A percentile compares a stretch with the other conserved stretches of the same genome.
Evolutionary conservation across 2,329 filamentous ascomycete genomes (phyloP).

Genomic region (Penicillium sp.): DNA sequence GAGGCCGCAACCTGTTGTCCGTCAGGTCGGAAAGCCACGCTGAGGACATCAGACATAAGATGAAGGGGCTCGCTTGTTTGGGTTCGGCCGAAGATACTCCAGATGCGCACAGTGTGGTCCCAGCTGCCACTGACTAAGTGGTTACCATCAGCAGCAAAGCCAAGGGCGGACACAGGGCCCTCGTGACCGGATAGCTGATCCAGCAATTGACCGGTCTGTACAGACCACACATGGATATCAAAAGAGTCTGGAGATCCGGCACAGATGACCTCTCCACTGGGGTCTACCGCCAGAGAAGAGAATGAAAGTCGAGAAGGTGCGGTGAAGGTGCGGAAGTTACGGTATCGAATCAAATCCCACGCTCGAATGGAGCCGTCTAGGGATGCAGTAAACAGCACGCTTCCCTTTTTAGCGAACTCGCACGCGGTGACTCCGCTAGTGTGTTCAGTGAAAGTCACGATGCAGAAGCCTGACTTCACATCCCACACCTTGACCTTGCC

Average conservation of each 20-base stretch:
- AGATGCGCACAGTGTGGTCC: constrained; percentile 93
- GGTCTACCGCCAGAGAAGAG: constrained; percentile 92
- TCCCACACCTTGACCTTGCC: constrained; percentile 99
- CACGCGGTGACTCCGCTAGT: constrained; percentile 89
- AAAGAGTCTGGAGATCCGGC: constrained; percentile 95
- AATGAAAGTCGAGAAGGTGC: constrained; percentile 89
- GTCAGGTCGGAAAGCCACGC: constrained; percentile 84
- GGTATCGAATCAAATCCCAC: constrained; percentile 93
- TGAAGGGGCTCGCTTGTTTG: constrained; percentile 95
- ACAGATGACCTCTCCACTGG: constrained; percentile 92
- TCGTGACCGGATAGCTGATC: constrained; percentile 91
- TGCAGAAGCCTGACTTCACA: constrained; percentile 91
- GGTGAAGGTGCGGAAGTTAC: constrained; percentile 97
- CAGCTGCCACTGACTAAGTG: constrained; percentile 89
- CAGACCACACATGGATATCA: constrained; percentile 97
- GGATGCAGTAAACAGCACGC: constrained; percentile 92
- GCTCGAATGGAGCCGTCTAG: constrained; percentile 91
- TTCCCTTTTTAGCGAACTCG: constrained; percentile 92
- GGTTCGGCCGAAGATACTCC: constrained; percentile 91
- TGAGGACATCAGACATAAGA: constrained; percentile 85
- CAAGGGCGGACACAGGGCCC: constrained; percentile 83
- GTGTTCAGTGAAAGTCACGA: constrained; percentile 97
- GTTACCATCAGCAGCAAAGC: constrained; percentile 84
- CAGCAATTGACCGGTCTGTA: constrained; percentile 92
- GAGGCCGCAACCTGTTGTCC: constrained; percentile 88